Conservation (phyloP, 768 basidiomycete species). For the Tulasnella sp. region DNA sequence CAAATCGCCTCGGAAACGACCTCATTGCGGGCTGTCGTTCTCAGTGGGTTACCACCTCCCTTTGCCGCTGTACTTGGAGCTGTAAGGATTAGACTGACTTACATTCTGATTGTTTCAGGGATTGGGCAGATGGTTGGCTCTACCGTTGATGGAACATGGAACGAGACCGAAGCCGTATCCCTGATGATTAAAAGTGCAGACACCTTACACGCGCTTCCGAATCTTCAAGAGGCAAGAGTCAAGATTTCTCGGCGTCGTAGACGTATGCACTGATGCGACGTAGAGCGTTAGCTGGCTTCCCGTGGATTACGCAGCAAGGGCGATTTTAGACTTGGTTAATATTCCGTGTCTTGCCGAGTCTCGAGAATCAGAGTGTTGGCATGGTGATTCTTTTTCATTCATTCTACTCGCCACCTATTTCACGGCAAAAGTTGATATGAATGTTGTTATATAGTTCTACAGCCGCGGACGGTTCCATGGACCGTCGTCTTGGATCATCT, state of each 20-base stretch:
- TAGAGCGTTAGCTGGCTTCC: conserved; percentile 28
- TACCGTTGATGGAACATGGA: conserved; percentile 27
- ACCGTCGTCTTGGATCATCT: conserved; percentile 23
- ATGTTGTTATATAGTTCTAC: conserved; percentile 24
- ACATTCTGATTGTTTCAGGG: too few species aligned
- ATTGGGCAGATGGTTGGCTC: conserved; percentile 34
- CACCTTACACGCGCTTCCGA: not conserved
- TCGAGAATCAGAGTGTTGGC: too few species aligned
- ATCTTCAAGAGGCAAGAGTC: not conserved
- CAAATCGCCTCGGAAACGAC: conserved; percentile 24
- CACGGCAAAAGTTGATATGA: not conserved
- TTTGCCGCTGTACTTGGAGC: too few species aligned
- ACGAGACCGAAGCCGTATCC: conserved; percentile 31
- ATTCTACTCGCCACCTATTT: not conserved
- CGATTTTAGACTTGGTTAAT: conserved; percentile 28
- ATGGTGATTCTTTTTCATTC: not conserved
- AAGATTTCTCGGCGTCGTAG: too few species aligned
- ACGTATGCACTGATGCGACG: too few species aligned
- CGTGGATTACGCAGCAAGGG: conserved; percentile 28
- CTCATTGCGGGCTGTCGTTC: conserved; percentile 24
- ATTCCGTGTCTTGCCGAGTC: not conserved
- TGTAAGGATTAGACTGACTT: too few species aligned
- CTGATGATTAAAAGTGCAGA: conserved; percentile 25
- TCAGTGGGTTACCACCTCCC: conserved; percentile 20
- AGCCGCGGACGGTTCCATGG: conserved; percentile 24